Conservation (phyloP, 2,329 filamentous ascomycete species). For the Pseudogymnoascus sp. region DNA sequence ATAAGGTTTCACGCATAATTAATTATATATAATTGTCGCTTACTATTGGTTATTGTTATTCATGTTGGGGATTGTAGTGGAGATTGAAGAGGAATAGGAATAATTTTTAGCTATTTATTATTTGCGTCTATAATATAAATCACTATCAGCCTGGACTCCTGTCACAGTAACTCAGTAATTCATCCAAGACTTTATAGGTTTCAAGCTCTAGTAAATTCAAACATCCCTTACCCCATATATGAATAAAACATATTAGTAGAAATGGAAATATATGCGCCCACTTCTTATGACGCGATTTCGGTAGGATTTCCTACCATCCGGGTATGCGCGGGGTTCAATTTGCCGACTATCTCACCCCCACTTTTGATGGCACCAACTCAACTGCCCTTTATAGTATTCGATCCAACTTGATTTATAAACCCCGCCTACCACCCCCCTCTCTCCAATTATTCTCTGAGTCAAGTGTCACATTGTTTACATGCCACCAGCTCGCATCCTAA, state of each 20-base stretch:
- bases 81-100: too few species aligned
- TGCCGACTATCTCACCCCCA: conserved; percentile 1
- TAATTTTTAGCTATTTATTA: too few species aligned
- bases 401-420: background rate
- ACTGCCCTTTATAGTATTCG: background rate
- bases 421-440: background rate
- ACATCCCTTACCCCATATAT: background rate
- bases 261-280: background rate
- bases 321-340: background rate
- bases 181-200: too few species aligned
- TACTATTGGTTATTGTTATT: too few species aligned
- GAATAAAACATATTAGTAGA: background rate
- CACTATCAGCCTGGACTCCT: too few species aligned
- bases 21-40: too few species aligned
- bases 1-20: too few species aligned
- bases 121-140: too few species aligned
- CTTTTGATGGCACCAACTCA: background rate
- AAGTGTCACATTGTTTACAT: background rate
- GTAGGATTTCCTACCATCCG: background rate
- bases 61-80: too few species aligned
- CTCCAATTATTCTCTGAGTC: background rate
- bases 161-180: too few species aligned
- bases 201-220: background rate
- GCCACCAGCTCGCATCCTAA: background rate
- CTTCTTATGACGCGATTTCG: conserved; percentile 2